Evolutionary conservation across 2,329 filamentous ascomycete genomes (phyloP), one percentile per base, ranked within the genome.

Genomic region (Diaporthe citrichinensis): DNA sequence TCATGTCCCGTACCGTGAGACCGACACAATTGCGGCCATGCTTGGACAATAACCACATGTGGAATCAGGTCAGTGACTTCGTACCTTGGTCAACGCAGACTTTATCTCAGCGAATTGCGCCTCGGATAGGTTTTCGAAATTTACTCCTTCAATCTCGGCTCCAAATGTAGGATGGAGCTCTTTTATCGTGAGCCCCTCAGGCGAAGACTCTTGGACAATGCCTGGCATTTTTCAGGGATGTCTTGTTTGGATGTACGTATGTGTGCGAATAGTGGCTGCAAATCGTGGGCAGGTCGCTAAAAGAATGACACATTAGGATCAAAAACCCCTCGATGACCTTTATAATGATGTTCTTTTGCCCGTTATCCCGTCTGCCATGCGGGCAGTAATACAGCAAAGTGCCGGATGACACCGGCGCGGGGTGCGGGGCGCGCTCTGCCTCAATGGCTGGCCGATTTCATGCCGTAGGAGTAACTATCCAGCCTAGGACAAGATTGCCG

Each of bases 81-180:
- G 20, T 41, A 83, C 83, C 81, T 84, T 84, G 49, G 81, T 79
- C 77, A 84, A 81, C 9, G 81, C 82, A 9, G 78, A 78, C 51
- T 81, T 39, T 25, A 84, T 81, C 71, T 83, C 83, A 1, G 71
- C 58, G 49, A 84, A 80, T 36, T 82, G 81, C 71, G 81, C 81
- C 14, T 84, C 81, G 6, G 80, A 81, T 5, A 83, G 57, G 58
- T 81, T 72, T n/a, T 79, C 77, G 41, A 83, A 83, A 76, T 84
- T 77, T 25, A 83, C 80, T 8, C 82, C 83, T 25, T 77, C 77
- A 17, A 84, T 77, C 76, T 84, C 82, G 31, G 80, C 79, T 14
- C 78, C 80, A 68, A 80, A 80, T 8, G 77, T 80, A 25, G 80
- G 76, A 75, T 80, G 79, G 20, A 80, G 76, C 53, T 79, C 77